phyloP scores from a whole-genome alignment of 345 rosid species.

The Camelina sativa region DNA sequence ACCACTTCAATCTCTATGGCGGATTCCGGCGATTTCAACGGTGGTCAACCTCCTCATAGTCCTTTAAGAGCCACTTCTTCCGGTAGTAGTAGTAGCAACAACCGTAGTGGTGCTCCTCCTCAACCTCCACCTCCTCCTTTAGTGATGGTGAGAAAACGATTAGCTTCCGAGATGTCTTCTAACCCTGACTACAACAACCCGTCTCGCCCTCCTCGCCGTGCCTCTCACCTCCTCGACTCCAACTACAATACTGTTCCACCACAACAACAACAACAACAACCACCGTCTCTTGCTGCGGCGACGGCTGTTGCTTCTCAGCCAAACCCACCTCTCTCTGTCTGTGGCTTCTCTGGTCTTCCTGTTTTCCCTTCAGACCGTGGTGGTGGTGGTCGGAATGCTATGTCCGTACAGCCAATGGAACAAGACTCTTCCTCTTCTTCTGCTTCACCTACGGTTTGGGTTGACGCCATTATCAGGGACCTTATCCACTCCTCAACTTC shows the following conservation, averaged over 20 bases:
- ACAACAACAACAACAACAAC: slow-evolving; percentile 43
- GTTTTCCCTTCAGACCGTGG: slow-evolving; percentile 67
- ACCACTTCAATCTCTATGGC: slow-evolving; percentile 49
- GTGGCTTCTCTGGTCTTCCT: slow-evolving; percentile 93
- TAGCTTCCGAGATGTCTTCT: slow-evolving; percentile 80
- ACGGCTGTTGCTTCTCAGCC: slow-evolving; percentile 4
- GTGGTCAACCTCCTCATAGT: slow-evolving; percentile 19
- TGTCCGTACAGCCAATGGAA: slow-evolving; percentile 52
- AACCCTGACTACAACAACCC: slow-evolving; percentile 37
- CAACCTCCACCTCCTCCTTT: slow-evolving; percentile 23
- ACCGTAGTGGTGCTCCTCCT: slow-evolving; percentile 21
- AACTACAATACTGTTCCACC: slow-evolving; percentile 40
- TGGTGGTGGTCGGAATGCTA: slow-evolving; percentile 8
- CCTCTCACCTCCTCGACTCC: slow-evolving; percentile 32
- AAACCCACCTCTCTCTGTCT: slow-evolving; percentile 63
- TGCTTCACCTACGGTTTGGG: slow-evolving; percentile 60
- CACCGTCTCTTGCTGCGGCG: slow-evolving; percentile 27
- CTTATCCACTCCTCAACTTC: slow-evolving; percentile 70
- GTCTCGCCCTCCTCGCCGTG: slow-evolving; percentile 52
- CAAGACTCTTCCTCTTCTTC: slow-evolving; percentile 71
- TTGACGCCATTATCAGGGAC: slow-evolving; percentile 87
- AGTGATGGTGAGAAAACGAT: slow-evolving; percentile 73
- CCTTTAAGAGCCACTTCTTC: slow-evolving; percentile 36
- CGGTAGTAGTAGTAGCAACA: slow-evolving; percentile 38
- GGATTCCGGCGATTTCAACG: slow-evolving; percentile 53